Conservation (phyloP, 2,329 filamentous ascomycete species). For the Colletotrichum theobromicola region DNA sequence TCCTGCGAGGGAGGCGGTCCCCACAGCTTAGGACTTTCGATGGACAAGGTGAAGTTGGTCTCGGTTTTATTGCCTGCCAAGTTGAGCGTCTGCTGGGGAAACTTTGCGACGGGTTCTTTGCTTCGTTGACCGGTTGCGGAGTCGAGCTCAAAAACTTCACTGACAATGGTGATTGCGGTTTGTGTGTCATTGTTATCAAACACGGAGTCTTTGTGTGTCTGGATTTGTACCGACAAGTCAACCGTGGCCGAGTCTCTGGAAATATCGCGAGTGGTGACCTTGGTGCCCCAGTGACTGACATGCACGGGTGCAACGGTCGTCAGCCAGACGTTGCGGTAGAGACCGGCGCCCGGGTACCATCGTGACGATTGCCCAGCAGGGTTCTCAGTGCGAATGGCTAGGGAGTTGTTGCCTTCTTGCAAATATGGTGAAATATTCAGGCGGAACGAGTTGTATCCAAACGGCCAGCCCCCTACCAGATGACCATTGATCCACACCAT, state of each 20-base stretch:
- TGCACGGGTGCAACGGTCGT: slow-evolving; percentile 49
- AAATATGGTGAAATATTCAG: slow-evolving; percentile 52
- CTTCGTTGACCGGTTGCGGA: background rate
- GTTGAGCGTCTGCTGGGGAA: background rate
- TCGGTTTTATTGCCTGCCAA: background rate
- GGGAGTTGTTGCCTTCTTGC: slow-evolving; percentile 38
- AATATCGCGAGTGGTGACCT: background rate
- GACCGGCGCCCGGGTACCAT: slow-evolving; percentile 59
- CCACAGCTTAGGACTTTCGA: background rate
- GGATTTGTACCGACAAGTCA: background rate
- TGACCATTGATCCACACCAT: slow-evolving; percentile 43
- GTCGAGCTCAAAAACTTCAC: background rate
- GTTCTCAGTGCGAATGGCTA: slow-evolving; percentile 58
- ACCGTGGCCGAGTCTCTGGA: background rate
- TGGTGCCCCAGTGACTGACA: background rate
- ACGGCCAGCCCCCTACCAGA: slow-evolving; percentile 56
- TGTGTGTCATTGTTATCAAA: background rate
- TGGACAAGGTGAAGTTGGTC: background rate
- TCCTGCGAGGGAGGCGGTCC: background rate
- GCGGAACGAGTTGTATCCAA: slow-evolving; percentile 54
- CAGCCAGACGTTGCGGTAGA: slow-evolving; percentile 61
- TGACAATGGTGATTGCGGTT: background rate
- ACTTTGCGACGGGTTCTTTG: background rate
- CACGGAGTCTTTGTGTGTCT: background rate
- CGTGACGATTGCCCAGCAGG: slow-evolving; percentile 46